Percentiles rank a stretch among this genome's conserved stretches.
Conservation (phyloP, 345 rosid genomes). For the Theobroma cacao region DNA sequence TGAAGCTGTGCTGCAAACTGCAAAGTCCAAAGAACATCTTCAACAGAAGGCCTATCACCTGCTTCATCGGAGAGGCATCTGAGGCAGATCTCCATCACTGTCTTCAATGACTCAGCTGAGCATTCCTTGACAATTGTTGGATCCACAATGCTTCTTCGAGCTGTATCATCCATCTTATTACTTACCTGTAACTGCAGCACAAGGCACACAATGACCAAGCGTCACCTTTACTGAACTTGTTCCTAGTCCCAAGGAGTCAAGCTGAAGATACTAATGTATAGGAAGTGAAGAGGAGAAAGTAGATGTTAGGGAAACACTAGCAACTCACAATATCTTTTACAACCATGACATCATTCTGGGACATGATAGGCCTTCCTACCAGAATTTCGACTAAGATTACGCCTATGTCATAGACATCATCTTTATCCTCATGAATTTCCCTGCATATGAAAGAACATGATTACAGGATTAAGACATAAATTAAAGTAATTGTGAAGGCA, state of each 20-base stretch:
- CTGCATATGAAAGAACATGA: constrained; percentile 23
- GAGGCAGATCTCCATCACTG: constrained; percentile 41
- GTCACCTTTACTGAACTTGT: not conserved
- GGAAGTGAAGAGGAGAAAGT: not conserved
- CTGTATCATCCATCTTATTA: constrained; percentile 32
- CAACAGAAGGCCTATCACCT: constrained; percentile 47
- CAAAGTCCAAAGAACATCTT: constrained; percentile 61
- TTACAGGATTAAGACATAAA: not conserved
- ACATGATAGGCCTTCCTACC: constrained; percentile 46
- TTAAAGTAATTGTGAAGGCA: not conserved
- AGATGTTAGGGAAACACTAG: not conserved
- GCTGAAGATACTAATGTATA: not conserved
- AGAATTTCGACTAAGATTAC: constrained; percentile 58
- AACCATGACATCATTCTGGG: constrained; percentile 32
- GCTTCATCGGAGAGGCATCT: constrained; percentile 44
- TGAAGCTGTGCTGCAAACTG: constrained; percentile 63
- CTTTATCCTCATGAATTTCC: constrained; percentile 25
- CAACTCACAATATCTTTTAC: constrained; percentile 50
- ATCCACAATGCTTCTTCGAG: constrained; percentile 45
- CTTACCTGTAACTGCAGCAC: constrained; percentile 45
- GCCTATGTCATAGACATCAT: constrained; percentile 53
- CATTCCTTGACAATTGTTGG: constrained; percentile 47
- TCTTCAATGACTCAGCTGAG: constrained; percentile 51
- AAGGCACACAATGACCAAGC: not conserved
- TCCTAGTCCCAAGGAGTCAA: too few species aligned